phyloP scores from a whole-genome alignment of 306 rosid genomes.

The Fragaria nilgerrensis region DNA sequence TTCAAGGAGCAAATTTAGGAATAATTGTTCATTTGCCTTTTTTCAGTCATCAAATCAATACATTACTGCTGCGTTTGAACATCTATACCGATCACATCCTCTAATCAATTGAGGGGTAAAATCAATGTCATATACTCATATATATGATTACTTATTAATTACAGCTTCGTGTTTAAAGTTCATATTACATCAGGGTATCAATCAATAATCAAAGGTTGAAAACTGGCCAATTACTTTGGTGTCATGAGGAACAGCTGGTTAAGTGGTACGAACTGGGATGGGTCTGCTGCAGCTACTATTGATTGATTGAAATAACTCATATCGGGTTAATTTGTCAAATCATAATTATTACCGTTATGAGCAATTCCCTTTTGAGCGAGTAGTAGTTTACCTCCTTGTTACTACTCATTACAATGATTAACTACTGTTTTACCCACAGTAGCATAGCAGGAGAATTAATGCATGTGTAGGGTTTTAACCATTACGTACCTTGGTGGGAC shows the following conservation, averaged over 20 bases:
- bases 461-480: not conserved
- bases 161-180: not conserved
- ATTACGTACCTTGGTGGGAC: slow-evolving; percentile 82
- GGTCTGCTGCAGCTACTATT: not conserved
- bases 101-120: not conserved
- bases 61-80: not conserved
- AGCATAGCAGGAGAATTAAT: not conserved
- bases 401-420: not conserved
- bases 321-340: not conserved
- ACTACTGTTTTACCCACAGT: slow-evolving; percentile 12
- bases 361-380: not conserved
- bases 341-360: not conserved
- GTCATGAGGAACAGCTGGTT: not conserved
- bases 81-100: not conserved
- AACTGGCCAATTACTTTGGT: too few relatives aligned
- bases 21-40: not conserved
- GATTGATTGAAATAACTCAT: not conserved
- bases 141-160: not conserved
- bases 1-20: not conserved
- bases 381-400: not conserved
- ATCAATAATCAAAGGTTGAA: not conserved
- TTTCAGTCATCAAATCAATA: not conserved
- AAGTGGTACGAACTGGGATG: not conserved
- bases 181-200: not conserved
- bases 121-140: not conserved